A percentile compares a stretch with the other conserved stretches of the same genome.
Evolutionary conservation across 2,329 filamentous ascomycete species (phyloP).

Genomic region (Colletotrichum limetticola): DNA sequence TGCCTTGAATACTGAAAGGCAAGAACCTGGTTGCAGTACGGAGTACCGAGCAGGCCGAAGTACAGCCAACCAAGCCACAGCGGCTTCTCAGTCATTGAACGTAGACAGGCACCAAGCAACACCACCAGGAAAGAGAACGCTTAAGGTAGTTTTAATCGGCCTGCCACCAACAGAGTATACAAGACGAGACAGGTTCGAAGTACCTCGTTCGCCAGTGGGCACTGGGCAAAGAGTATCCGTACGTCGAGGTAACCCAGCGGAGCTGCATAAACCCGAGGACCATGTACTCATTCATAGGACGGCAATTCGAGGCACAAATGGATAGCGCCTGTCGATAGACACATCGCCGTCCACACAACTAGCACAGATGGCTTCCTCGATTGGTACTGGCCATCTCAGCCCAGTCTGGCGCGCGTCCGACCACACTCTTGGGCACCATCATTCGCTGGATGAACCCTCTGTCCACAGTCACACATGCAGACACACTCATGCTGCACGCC

Average conservation of each 20-base stretch:
- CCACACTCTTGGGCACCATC: slow-evolving; percentile 18
- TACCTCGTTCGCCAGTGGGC: slow-evolving; percentile 3
- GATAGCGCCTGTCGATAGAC: slow-evolving; percentile 27
- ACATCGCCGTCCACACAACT: slow-evolving; percentile 34
- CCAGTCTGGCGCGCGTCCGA: slow-evolving; percentile 30
- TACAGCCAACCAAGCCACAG: slow-evolving; percentile 12
- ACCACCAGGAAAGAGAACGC: neutral
- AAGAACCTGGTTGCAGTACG: neutral
- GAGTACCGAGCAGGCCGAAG: slow-evolving; percentile 49
- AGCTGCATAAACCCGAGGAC: slow-evolving; percentile 35
- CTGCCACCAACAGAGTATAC: slow-evolving; percentile 22
- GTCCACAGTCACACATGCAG: slow-evolving; percentile 34
- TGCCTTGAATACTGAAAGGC: neutral
- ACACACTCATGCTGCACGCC: slow-evolving; percentile 29
- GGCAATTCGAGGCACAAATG: slow-evolving; percentile 9
- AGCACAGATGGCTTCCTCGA: slow-evolving; percentile 33
- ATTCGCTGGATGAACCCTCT: slow-evolving; percentile 31
- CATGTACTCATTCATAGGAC: slow-evolving; percentile 32
- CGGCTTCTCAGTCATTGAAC: neutral
- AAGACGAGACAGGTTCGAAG: slow-evolving; percentile 24
- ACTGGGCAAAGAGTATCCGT: neutral
- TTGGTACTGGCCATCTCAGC: slow-evolving; percentile 29
- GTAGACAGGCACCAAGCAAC: neutral
- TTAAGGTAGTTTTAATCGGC: slow-evolving; percentile 18
- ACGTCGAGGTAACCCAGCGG: slow-evolving; percentile 29